Evolutionary conservation across 306 rosid species (phyloP).

Genomic region (Sicyos baderoa): DNA sequence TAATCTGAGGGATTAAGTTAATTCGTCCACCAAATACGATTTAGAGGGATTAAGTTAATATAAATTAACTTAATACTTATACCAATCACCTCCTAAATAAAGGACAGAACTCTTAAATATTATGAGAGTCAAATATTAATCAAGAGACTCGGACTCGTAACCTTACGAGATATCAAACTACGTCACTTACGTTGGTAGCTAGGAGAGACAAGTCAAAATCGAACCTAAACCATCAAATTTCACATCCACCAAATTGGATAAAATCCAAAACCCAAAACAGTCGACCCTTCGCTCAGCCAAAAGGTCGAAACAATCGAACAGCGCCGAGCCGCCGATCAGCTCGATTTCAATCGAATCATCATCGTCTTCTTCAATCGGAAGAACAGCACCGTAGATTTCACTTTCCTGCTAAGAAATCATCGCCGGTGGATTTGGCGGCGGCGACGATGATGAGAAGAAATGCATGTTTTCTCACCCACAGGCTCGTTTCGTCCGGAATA

Average conservation of each 20-base stretch:
- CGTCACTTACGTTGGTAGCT: too few species aligned
- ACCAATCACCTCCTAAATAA: too few species aligned
- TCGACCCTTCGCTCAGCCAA: not conserved
- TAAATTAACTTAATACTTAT: too few species aligned
- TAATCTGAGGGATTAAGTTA: too few species aligned
- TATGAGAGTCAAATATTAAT: too few species aligned
- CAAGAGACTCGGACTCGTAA: too few species aligned
- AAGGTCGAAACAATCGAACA: not conserved
- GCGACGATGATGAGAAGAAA: conserved; percentile 26
- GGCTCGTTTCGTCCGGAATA: conserved; percentile 23
- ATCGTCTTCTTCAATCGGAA: conserved; percentile 5
- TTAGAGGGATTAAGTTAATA: too few species aligned
- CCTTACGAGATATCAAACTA: too few species aligned
- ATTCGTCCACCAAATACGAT: too few species aligned
- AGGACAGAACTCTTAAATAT: too few species aligned
- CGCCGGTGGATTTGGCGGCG: not conserved
- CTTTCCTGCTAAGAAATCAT: not conserved
- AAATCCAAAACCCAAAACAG: not conserved
- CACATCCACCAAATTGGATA: not conserved
- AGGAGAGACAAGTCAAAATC: not conserved
- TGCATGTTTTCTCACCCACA: conserved; percentile 16
- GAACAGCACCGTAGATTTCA: not conserved
- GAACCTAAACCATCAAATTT: not conserved
- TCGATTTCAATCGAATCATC: not conserved
- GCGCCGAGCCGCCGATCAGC: not conserved